Conservation (phyloP, 352 stramenopile species). For the Globisporangium iwayamae region DNA sequence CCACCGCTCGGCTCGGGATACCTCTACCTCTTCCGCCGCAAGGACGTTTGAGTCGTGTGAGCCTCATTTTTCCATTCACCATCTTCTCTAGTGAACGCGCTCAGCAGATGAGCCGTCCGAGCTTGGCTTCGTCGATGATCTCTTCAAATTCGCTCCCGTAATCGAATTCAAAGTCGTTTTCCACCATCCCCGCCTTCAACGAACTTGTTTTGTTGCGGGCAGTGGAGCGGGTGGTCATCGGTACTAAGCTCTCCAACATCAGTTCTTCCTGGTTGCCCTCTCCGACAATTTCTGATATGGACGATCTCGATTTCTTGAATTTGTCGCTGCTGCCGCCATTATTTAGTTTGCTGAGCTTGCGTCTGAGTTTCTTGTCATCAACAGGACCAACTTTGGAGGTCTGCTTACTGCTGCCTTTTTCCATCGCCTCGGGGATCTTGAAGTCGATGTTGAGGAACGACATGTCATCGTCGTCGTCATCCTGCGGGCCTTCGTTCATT, state of each 20-base stretch:
- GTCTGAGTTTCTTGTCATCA: conserved; percentile 6
- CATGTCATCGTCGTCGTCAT: conserved; percentile 34
- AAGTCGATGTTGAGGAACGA: conserved; percentile 48
- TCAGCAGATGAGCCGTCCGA: conserved; percentile 51
- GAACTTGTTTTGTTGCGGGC: not conserved
- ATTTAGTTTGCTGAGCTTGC: not conserved
- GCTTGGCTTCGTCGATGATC: conserved; percentile 62
- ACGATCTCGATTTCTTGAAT: not conserved
- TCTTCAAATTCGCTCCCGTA: conserved; percentile 85
- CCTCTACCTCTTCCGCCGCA: conserved; percentile 93
- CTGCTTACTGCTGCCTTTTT: conserved; percentile 6
- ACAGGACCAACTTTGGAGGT: not conserved
- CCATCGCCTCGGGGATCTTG: conserved; percentile 36
- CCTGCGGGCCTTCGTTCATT: conserved; percentile 6
- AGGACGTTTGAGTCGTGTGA: conserved; percentile 24
- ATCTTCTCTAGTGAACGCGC: not conserved
- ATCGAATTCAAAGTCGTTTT: conserved; percentile 49
- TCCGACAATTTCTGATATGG: not conserved
- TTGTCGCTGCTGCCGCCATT: not conserved
- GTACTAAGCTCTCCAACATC: not conserved
- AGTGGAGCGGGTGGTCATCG: not conserved
- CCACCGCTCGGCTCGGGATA: conserved; percentile 94
- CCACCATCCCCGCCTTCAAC: conserved; percentile 19
- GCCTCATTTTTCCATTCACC: not conserved
- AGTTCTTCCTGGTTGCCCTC: conserved; percentile 23